Evolutionary conservation across 345 rosid genomes (phyloP).

Genomic region (Aquilaria malaccensis): DNA sequence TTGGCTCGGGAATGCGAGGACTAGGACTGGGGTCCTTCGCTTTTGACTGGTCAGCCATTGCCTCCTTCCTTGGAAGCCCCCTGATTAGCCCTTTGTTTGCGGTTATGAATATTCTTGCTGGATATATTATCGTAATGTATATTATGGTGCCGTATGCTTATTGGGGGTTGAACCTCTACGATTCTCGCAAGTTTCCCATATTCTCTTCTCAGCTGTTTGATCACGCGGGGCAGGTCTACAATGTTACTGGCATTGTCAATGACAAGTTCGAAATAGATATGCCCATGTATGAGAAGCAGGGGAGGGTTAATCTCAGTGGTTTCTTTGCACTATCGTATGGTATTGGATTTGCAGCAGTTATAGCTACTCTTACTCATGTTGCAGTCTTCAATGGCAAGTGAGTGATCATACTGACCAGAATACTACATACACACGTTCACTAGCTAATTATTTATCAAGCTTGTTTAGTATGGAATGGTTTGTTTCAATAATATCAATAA

Average conservation of each 20-base stretch:
- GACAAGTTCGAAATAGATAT: slow-evolving; percentile 41
- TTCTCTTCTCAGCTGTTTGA: slow-evolving; percentile 45
- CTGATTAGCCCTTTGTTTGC: slow-evolving; percentile 54
- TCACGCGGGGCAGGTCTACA: slow-evolving; percentile 31
- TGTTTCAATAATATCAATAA: too few species aligned
- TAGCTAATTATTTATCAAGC: too few species aligned
- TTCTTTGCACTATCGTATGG: slow-evolving; percentile 52
- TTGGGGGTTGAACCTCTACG: slow-evolving; percentile 35
- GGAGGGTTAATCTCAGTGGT: slow-evolving; percentile 35
- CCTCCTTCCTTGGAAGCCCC: slow-evolving; percentile 53
- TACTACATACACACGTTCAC: too few species aligned
- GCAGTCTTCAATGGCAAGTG: slow-evolving; percentile 59
- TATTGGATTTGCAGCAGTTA: slow-evolving; percentile 50
- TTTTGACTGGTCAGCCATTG: slow-evolving; percentile 47
- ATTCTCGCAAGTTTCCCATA: slow-evolving; percentile 39
- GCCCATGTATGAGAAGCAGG: slow-evolving; percentile 30
- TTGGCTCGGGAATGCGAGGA: slow-evolving; percentile 53
- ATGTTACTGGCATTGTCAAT: slow-evolving; percentile 41
- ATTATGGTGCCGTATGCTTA: slow-evolving; percentile 33
- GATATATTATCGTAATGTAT: slow-evolving; percentile 29
- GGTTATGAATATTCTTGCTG: slow-evolving; percentile 34
- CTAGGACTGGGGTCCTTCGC: slow-evolving; percentile 49
- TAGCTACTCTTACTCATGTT: slow-evolving; percentile 45
- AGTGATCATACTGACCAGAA: slow-evolving; percentile 10
- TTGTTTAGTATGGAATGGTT: too few species aligned